Evolutionary conservation across 148 eudicot genomes (phyloP).

Genomic region (Cornus kousa): DNA sequence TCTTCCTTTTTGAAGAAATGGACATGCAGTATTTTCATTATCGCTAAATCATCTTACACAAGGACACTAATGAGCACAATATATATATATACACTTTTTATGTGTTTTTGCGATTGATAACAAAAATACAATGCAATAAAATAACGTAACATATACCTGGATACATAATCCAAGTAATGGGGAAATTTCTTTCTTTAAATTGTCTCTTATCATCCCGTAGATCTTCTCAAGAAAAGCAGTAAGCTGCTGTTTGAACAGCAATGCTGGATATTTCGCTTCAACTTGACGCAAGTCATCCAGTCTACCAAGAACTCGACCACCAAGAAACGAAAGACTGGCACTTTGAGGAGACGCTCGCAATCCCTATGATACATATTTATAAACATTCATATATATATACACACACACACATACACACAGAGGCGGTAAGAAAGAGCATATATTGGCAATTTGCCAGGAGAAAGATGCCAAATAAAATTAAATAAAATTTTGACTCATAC

Average conservation of each 20-base stretch:
- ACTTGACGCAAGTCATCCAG: conserved; percentile 84
- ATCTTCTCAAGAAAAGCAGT: conserved; percentile 98
- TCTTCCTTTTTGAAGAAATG: too few relatives aligned
- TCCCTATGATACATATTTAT: conserved; percentile 36
- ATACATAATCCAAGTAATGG: conserved; percentile 91
- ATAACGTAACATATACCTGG: conserved; percentile 51
- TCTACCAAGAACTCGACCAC: conserved; percentile 65
- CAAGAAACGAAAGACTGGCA: conserved; percentile 74
- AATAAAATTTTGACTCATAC: conserved; percentile 33
- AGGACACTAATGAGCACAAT: neutral
- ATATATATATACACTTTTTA: too few relatives aligned
- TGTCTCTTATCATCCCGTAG: conserved; percentile 97
- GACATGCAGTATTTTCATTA: neutral
- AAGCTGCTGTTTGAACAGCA: conserved; percentile 94
- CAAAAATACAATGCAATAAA: neutral
- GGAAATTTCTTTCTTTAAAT: conserved; percentile 93
- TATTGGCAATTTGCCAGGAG: neutral
- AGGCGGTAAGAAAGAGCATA: neutral
- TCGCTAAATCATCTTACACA: neutral
- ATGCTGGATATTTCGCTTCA: conserved; percentile 98
- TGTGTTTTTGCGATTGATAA: neutral
- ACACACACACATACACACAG: neutral
- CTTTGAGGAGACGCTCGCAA: conserved; percentile 87
- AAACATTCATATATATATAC: neutral
- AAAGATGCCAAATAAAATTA: neutral